Conservation (phyloP, 1,284 basidiomycete genomes). For the Coniferiporia sulphurascens region DNA sequence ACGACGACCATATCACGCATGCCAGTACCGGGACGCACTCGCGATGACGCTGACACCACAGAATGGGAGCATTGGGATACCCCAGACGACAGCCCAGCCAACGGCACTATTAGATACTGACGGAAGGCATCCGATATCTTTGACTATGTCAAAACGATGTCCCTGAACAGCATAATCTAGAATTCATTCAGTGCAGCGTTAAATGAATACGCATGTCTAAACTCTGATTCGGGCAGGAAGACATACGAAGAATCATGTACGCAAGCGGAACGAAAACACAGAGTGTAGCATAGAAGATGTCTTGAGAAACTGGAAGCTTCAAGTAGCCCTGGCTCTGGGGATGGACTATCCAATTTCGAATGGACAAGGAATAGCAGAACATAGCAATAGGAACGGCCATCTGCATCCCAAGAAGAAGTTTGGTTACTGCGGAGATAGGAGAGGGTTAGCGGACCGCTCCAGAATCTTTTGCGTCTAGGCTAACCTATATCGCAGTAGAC, state of each 20-base stretch:
- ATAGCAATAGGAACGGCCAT: constrained; percentile 55
- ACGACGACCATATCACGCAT: neutral
- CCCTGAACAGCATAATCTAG: constrained; percentile 62
- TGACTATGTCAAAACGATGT: constrained; percentile 62
- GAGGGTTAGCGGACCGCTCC: too few species aligned
- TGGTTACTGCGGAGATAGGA: constrained; percentile 31
- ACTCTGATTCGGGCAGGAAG: neutral
- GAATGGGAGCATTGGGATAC: constrained; percentile 46
- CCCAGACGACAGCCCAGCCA: constrained; percentile 50
- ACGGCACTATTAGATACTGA: constrained; percentile 49
- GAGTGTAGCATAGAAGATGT: constrained; percentile 43
- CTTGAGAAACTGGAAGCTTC: too few species aligned
- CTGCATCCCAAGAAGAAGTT: constrained; percentile 37
- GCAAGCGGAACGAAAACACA: constrained; percentile 51
- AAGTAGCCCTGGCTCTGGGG: constrained; percentile 20
- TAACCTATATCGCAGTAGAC: constrained; percentile 69
- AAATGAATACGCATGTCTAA: neutral
- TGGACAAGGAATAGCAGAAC: constrained; percentile 35
- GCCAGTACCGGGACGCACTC: neutral
- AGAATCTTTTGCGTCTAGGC: too few species aligned
- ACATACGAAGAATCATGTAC: constrained; percentile 57
- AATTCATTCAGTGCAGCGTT: neutral
- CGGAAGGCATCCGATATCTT: constrained; percentile 60
- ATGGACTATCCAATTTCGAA: constrained; percentile 20
- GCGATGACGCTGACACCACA: neutral